Conservation (phyloP, 2,329 filamentous ascomycete genomes). For the Davidsoniella neocaledoniae region DNA sequence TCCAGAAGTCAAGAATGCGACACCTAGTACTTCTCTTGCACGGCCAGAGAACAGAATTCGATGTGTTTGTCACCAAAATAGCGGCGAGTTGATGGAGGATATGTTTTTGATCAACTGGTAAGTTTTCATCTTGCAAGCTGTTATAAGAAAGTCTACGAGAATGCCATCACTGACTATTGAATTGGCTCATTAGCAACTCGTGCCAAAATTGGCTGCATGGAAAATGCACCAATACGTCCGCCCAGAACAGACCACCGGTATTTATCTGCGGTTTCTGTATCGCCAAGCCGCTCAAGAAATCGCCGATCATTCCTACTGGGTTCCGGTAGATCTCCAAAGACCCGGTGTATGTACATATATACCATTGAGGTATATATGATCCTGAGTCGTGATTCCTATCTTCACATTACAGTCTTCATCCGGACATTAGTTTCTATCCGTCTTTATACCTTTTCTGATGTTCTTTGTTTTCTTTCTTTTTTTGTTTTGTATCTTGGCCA, state of each 20-base stretch:
- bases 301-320: too few species aligned
- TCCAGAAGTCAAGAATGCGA: background rate
- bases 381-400: background rate
- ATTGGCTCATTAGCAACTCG: constrained; percentile 31
- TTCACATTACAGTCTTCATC: background rate
- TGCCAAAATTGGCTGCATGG: constrained; percentile 51
- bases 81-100: constrained; percentile 25
- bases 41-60: constrained; percentile 25
- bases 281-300: constrained; percentile 28
- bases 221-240: constrained; percentile 43
- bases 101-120: constrained; percentile 49
- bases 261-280: constrained; percentile 49
- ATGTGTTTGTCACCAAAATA: constrained; percentile 37
- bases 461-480: too few species aligned
- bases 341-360: too few species aligned
- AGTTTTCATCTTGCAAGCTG: constrained; percentile 15
- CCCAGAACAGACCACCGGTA: constrained; percentile 38
- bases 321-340: too few species aligned
- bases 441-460: too few species aligned
- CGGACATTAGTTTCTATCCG: too few species aligned
- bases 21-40: background rate
- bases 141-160: too few species aligned
- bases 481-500: too few species aligned
- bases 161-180: background rate
- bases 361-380: too few species aligned